Evolutionary conservation across 1,284 basidiomycete species (phyloP), one percentile per base, ranked within the genome.

Genomic region (Ustilago esculenta): DNA sequence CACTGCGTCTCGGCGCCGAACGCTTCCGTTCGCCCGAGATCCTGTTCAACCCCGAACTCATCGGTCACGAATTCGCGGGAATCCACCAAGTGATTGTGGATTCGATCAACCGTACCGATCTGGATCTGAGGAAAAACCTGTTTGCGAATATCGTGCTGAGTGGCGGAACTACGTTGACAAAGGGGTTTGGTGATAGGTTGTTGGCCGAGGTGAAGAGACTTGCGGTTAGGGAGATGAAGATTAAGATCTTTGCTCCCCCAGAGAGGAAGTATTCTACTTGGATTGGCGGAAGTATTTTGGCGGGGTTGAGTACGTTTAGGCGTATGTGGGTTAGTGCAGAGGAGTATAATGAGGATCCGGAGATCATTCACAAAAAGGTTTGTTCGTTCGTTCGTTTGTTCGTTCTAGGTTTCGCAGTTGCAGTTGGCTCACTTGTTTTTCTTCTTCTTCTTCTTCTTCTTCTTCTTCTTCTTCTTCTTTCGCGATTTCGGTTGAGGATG

Each of bases 241-340:
- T 99, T 84, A 97, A 97, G 85, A 98, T 99, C 78, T 97, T 93
- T 76, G 96, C 96, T 12, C 96, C 96, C 25, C 96, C 96, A n/a
- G 96, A 99, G 84, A 89, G 96, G 67, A 99, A 98, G 85, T 99
- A 98, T 84, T 94, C 94, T 17, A 98, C 95, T 21, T 99, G 96
- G 96, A 98, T 99, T 76, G 96, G 96, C 48, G 95, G 95, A 5
- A 76, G 72, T 43, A 83, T 83, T 46, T 84, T 98, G 51, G 95
- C 95, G 40, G 94, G 95, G 34, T 84, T 98, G 59, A 94, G 89
- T 74, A 97, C 96, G 18, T 98, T 98, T 86, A 98, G 94, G 85
- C 96, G 96, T 50, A 78, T 81, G 77, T 81, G 79, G 79, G 92
- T 98, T 42, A 96, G 93, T 36, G 94, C 95, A 36, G 96, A 99